Percentiles rank a stretch among this genome's conserved stretches.
phyloP scores from a whole-genome alignment of 2,329 filamentous ascomycete genomes.

The Cadophora malorum region DNA sequence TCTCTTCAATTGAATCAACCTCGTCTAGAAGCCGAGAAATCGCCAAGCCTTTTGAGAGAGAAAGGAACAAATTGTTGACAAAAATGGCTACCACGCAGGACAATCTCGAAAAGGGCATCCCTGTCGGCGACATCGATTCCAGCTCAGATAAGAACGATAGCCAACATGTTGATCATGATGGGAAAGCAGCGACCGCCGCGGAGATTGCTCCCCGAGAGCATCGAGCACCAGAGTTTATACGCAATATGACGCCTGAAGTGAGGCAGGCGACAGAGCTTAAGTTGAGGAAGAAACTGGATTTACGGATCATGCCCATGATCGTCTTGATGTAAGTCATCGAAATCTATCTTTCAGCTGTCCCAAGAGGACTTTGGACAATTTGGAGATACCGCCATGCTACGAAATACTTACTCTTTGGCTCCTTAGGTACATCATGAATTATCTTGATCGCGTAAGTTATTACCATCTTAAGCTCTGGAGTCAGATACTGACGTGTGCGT shows the following conservation, averaged over 20 bases:
- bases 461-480: not conserved
- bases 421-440: conserved; percentile 67
- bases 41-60: not conserved
- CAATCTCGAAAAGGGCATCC: conserved; percentile 30
- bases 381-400: not conserved
- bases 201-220: conserved; percentile 4
- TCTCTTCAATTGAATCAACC: not conserved
- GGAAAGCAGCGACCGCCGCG: conserved; percentile 13
- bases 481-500: conserved; percentile 33
- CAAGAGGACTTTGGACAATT: not conserved
- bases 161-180: conserved; percentile 33
- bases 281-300: conserved; percentile 69
- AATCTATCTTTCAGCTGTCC: not conserved
- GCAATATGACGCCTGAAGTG: conserved; percentile 57
- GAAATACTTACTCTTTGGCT: not conserved
- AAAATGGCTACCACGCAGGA: conserved; percentile 27
- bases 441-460: conserved; percentile 55
- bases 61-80: not conserved
- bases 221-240: conserved; percentile 45
- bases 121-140: conserved; percentile 32
- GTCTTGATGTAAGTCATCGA: conserved; percentile 59
- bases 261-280: conserved; percentile 58
- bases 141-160: conserved; percentile 32
- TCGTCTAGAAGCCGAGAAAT: not conserved
- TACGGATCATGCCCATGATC: conserved; percentile 68